A percentile compares a stretch with the other conserved stretches of the same genome.
These are phyloP conservation scores for Hondaea fermentalgiana DNA, from an alignment of 108 stramenopile species.

Conservation along the genomic window DNA sequence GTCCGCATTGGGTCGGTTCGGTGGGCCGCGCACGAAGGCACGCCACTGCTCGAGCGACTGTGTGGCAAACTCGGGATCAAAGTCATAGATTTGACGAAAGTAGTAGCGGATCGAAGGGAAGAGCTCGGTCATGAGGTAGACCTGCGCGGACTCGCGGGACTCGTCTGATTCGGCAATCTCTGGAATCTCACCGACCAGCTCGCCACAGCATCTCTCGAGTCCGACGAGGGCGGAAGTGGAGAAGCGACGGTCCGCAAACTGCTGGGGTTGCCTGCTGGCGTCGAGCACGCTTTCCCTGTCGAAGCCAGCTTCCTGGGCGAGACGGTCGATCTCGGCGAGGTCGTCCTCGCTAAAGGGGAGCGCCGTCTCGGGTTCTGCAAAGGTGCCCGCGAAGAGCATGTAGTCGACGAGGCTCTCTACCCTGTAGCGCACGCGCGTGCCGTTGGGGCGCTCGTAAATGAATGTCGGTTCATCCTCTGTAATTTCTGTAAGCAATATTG, in stretches of 20 bases:
- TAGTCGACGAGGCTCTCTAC: not conserved
- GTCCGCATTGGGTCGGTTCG: not conserved
- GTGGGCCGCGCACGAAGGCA: not conserved
- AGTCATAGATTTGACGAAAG: not conserved
- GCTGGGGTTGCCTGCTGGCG: not conserved
- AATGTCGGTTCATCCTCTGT: not conserved
- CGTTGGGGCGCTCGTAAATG: not conserved
- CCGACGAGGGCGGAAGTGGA: not conserved
- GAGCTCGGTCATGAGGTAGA: not conserved
- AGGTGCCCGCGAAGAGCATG: not conserved
- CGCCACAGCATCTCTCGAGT: not conserved
- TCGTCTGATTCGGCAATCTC: not conserved
- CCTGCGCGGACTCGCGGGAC: not conserved
- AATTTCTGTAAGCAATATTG: not conserved
- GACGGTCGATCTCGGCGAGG: not conserved
- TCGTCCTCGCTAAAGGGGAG: not conserved
- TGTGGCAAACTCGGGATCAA: not conserved
- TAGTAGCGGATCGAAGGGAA: not conserved
- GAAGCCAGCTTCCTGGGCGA: not conserved
- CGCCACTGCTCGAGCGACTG: not conserved
- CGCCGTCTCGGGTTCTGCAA: not conserved
- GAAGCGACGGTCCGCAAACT: not conserved
- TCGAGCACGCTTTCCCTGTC: not conserved
- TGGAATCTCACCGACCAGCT: not conserved
- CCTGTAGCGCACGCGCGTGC: not conserved